Conservation (phyloP, 768 basidiomycete genomes). For the Tylopilus felleus region DNA sequence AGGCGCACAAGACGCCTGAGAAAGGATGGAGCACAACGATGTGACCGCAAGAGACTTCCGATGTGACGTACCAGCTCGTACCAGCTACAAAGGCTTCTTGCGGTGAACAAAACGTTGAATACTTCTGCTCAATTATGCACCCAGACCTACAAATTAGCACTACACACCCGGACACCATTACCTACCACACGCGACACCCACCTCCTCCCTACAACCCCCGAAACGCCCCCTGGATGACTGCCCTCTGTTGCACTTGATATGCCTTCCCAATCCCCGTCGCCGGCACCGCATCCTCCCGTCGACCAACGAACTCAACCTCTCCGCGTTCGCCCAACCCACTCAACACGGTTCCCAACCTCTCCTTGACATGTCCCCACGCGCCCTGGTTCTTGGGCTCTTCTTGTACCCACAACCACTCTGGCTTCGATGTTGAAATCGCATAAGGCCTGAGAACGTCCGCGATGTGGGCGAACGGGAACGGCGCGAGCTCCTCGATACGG, state of each 20-base stretch:
- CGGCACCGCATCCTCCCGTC: slow-evolving; percentile 69
- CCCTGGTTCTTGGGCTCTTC: slow-evolving; percentile 92
- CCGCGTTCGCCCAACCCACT: slow-evolving; percentile 32
- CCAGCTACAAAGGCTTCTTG: too few species aligned
- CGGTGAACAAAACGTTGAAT: neutral
- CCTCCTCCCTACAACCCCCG: slow-evolving; percentile 33
- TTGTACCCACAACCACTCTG: slow-evolving; percentile 61
- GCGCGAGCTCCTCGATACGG: slow-evolving; percentile 81
- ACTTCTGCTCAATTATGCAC: neutral
- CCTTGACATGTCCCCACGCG: slow-evolving; percentile 63
- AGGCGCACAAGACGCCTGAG: too few species aligned
- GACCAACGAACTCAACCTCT: slow-evolving; percentile 56
- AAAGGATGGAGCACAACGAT: too few species aligned
- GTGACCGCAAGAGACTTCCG: too few species aligned
- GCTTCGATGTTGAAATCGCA: slow-evolving; percentile 36
- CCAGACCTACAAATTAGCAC: neutral
- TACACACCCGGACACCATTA: neutral
- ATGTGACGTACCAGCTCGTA: too few species aligned
- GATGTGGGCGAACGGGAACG: slow-evolving; percentile 75
- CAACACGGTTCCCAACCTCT: slow-evolving; percentile 54
- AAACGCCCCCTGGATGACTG: slow-evolving; percentile 58
- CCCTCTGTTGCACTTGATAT: slow-evolving; percentile 63
- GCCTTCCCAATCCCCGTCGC: slow-evolving; percentile 72
- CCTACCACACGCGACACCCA: neutral
- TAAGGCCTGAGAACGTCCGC: slow-evolving; percentile 46